Conservation (phyloP, 352 stramenopile genomes). For the Pythium sp. region DNA sequence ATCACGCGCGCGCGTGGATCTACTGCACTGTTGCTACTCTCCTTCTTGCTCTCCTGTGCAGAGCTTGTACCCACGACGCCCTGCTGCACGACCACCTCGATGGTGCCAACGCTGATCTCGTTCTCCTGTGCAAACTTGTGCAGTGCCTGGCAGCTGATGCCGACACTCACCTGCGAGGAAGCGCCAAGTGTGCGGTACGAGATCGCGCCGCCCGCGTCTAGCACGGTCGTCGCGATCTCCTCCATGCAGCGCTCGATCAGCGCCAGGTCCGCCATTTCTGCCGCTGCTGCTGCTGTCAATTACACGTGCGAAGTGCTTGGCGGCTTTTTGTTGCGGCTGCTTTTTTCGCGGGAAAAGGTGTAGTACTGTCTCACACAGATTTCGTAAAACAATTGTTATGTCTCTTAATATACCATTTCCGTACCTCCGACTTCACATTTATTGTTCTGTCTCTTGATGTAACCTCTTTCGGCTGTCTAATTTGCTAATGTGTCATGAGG, state of each 20-base stretch:
- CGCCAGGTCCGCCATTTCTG: conserved; percentile 8
- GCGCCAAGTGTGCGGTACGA: conserved; percentile 54
- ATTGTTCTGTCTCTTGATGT: background rate
- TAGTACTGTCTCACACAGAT: conserved; percentile 4
- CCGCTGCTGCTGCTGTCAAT: background rate
- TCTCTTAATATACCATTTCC: background rate
- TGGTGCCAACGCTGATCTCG: conserved; percentile 29
- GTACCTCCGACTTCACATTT: background rate
- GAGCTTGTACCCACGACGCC: conserved; percentile 4
- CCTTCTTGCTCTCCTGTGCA: background rate
- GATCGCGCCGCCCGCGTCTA: conserved; percentile 51
- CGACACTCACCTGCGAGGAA: conserved; percentile 24
- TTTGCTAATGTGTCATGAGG: background rate
- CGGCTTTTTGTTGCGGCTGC: background rate
- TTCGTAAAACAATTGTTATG: background rate
- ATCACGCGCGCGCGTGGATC: conserved; percentile 55
- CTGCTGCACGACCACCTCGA: conserved; percentile 43
- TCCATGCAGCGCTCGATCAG: conserved; percentile 44
- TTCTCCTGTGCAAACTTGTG: conserved; percentile 34
- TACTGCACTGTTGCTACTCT: background rate
- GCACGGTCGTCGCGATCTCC: conserved; percentile 48
- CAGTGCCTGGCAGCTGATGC: conserved; percentile 36
- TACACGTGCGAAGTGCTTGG: background rate
- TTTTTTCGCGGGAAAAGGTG: conserved; percentile 11
- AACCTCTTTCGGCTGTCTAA: background rate